These are phyloP conservation scores for Carnegiea gigantea DNA, from an alignment of 179 eudicot genomes.

Conservation along the genomic window DNA sequence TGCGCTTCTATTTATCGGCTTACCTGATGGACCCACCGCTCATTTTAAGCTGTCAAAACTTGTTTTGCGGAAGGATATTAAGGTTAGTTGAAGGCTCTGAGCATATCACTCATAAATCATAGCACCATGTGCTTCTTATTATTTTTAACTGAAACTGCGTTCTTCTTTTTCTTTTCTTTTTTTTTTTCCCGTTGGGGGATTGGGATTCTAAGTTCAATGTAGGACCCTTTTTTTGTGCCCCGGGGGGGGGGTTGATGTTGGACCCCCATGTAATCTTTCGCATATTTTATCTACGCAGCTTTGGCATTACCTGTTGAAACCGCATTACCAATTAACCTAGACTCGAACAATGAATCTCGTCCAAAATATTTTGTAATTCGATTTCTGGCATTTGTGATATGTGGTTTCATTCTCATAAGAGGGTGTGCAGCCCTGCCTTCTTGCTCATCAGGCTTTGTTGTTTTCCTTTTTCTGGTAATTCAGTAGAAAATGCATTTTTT, in stretches of 20 bases:
- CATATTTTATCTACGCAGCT: neutral
- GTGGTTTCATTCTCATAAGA: too few species aligned
- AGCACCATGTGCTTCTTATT: neutral
- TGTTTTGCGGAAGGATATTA: constrained; percentile 81
- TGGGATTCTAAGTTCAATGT: neutral
- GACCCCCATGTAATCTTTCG: neutral
- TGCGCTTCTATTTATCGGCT: constrained; percentile 75
- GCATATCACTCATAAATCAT: neutral
- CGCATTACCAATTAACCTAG: neutral
- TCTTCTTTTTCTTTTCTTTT: neutral
- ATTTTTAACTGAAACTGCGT: neutral
- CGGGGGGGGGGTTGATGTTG: neutral
- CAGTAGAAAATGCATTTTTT: too few species aligned
- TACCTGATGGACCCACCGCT: constrained; percentile 98
- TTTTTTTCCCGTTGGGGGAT: neutral
- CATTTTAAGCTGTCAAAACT: constrained; percentile 93
- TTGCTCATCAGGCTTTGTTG: too few species aligned
- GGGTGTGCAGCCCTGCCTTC: too few species aligned
- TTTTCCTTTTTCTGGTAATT: neutral
- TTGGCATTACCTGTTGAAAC: neutral
- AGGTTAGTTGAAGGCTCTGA: constrained; percentile 41
- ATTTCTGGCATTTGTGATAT: too few species aligned
- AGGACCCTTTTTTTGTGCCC: neutral
- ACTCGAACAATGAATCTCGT: neutral
- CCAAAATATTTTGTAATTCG: too few species aligned